A percentile compares a stretch with the other conserved stretches of the same genome.
phyloP scores from a whole-genome alignment of 2,329 filamentous ascomycete genomes.

The Seiridium cupressi region DNA sequence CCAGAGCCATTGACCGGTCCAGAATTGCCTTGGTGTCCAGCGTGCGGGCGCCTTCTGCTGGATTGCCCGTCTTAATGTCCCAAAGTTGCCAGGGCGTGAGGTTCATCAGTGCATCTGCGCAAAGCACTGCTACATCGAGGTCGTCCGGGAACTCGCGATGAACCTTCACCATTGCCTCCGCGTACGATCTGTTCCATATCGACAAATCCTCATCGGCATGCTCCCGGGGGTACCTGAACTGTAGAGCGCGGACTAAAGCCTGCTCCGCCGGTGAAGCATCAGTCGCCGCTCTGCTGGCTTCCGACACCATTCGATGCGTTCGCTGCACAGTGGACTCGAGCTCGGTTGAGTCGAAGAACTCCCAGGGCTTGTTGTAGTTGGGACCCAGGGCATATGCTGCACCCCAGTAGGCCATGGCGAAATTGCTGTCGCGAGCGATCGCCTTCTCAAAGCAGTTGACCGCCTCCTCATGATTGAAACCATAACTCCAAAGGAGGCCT shows the following conservation, averaged over 20 bases:
- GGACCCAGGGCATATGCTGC: constrained; percentile 70
- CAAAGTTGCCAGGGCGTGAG: constrained; percentile 64
- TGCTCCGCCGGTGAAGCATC: constrained; percentile 51
- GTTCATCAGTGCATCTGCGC: constrained; percentile 65
- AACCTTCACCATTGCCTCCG: constrained; percentile 56
- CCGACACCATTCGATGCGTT: constrained; percentile 42
- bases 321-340: constrained; percentile 46
- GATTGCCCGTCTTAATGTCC: constrained; percentile 58
- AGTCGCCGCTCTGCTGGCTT: constrained; percentile 38
- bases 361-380: constrained; percentile 78
- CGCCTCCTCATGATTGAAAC: constrained; percentile 75
- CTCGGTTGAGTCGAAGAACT: constrained; percentile 64
- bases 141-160: constrained; percentile 53
- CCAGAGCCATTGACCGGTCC: constrained; percentile 53
- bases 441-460: constrained; percentile 61
- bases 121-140: constrained; percentile 62
- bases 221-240: constrained; percentile 57
- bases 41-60: constrained; percentile 52
- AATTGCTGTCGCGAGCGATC: constrained; percentile 50
- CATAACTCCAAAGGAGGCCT: constrained; percentile 71
- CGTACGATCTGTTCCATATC: constrained; percentile 58
- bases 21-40: constrained; percentile 57
- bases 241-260: constrained; percentile 62
- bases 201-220: constrained; percentile 46
- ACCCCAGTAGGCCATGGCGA: constrained; percentile 68